Conservation (phyloP, 1,139 yeast genomes). For the Diutina catenulata region DNA sequence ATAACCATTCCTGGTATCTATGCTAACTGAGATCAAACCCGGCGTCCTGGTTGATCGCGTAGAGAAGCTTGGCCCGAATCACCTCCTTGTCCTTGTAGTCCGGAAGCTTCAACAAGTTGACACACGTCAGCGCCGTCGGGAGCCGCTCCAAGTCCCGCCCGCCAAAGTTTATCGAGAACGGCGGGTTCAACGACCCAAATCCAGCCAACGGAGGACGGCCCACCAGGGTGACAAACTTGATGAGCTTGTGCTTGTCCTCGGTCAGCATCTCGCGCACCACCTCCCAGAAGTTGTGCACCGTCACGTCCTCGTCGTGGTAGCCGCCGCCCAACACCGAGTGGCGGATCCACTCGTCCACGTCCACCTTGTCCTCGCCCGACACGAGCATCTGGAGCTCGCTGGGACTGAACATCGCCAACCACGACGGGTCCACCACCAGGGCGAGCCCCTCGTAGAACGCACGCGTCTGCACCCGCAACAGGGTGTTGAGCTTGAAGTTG, state of each 20-base stretch:
- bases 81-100: slow-evolving; percentile 54
- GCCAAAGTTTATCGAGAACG: slow-evolving; percentile 67
- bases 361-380: slow-evolving; percentile 60
- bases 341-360: slow-evolving; percentile 53
- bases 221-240: slow-evolving; percentile 85
- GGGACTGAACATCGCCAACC: slow-evolving; percentile 82
- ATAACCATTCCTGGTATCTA: no score
- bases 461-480: slow-evolving; percentile 45
- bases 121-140: slow-evolving; percentile 93
- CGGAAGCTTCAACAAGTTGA: slow-evolving; percentile 76
- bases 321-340: slow-evolving; percentile 59
- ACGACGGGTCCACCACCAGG: slow-evolving; percentile 53
- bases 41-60: slow-evolving; percentile 70
- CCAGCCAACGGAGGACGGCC: slow-evolving; percentile 89
- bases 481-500: slow-evolving; percentile 62
- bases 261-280: slow-evolving; percentile 56
- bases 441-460: slow-evolving; percentile 64
- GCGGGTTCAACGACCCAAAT: slow-evolving; percentile 60
- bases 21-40: slow-evolving; percentile 63
- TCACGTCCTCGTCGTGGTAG: slow-evolving; percentile 41
- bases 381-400: slow-evolving; percentile 74
- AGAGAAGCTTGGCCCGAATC: slow-evolving; percentile 52
- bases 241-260: slow-evolving; percentile 47
- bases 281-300: slow-evolving; percentile 62
- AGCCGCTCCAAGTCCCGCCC: slow-evolving; percentile 46